phyloP scores from a whole-genome alignment of 768 basidiomycete species.

The Collybia sordida region DNA sequence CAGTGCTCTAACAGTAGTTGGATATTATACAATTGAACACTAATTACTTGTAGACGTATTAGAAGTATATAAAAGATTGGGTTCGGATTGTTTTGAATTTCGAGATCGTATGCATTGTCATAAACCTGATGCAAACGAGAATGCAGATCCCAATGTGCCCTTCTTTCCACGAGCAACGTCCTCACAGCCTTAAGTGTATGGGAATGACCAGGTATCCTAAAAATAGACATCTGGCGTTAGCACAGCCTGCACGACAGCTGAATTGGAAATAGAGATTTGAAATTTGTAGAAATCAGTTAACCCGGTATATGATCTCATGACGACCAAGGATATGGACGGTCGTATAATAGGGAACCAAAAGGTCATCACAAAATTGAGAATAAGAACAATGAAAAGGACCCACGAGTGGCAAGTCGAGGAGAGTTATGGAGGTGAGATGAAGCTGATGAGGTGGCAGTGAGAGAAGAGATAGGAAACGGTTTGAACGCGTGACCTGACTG shows the following conservation, averaged over 20 bases:
- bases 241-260: background rate
- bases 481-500: background rate
- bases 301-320: constrained; percentile 43
- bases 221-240: background rate
- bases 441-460: background rate
- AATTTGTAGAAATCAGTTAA: constrained; percentile 35
- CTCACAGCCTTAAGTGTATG: too few relatives aligned
- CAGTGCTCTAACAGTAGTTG: too few relatives aligned
- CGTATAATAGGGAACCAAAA: constrained; percentile 67
- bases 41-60: too few relatives aligned
- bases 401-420: constrained; percentile 7
- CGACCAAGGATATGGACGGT: constrained; percentile 22
- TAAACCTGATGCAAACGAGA: too few relatives aligned
- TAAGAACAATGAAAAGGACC: constrained; percentile 14
- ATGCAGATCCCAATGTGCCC: too few relatives aligned
- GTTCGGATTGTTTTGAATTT: too few relatives aligned
- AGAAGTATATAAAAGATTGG: too few relatives aligned
- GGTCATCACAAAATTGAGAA: constrained; percentile 36
- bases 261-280: background rate
- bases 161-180: too few relatives aligned
- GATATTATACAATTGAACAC: too few relatives aligned
- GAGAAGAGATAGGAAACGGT: background rate
- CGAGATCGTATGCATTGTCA: too few relatives aligned
- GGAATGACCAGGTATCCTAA: background rate
- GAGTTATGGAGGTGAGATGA: background rate